Evolutionary conservation across 345 rosid genomes (phyloP).

Genomic region (Streptanthus diversifolius): DNA sequence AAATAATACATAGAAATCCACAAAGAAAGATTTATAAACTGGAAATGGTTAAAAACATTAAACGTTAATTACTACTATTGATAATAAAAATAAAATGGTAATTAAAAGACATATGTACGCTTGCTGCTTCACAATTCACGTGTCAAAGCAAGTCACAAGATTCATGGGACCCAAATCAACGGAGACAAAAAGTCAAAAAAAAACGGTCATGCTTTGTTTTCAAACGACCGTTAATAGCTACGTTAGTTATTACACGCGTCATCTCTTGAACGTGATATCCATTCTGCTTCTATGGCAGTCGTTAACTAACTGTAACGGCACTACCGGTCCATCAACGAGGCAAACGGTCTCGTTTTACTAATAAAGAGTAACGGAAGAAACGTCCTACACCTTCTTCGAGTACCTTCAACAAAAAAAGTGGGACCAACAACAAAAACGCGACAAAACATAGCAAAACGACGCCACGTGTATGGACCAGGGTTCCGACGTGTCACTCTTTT

Average conservation of each 20-base stretch:
- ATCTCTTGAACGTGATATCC: background rate
- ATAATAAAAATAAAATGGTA: background rate
- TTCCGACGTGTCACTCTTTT: constrained; percentile 19
- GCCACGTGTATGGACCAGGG: constrained; percentile 32
- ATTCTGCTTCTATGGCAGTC: background rate
- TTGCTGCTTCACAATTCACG: constrained; percentile 2
- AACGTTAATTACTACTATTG: background rate
- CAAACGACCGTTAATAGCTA: constrained; percentile 14
- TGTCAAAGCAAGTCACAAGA: constrained; percentile 23
- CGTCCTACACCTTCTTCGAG: background rate
- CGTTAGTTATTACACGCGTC: constrained; percentile 14
- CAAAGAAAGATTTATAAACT: background rate
- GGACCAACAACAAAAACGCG: background rate
- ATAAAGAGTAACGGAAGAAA: constrained; percentile 19
- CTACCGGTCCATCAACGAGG: background rate
- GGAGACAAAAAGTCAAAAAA: background rate
- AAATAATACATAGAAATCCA: background rate
- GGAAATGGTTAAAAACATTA: background rate
- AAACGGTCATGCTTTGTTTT: background rate
- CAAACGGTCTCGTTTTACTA: constrained; percentile 1
- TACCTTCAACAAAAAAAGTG: background rate
- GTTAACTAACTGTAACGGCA: constrained; percentile 15
- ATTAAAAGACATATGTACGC: background rate
- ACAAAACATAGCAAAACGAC: background rate
- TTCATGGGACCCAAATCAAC: constrained; percentile 18